Evolutionary conservation across 352 stramenopile genomes (phyloP).

Genomic region (Pythium guiyangense): DNA sequence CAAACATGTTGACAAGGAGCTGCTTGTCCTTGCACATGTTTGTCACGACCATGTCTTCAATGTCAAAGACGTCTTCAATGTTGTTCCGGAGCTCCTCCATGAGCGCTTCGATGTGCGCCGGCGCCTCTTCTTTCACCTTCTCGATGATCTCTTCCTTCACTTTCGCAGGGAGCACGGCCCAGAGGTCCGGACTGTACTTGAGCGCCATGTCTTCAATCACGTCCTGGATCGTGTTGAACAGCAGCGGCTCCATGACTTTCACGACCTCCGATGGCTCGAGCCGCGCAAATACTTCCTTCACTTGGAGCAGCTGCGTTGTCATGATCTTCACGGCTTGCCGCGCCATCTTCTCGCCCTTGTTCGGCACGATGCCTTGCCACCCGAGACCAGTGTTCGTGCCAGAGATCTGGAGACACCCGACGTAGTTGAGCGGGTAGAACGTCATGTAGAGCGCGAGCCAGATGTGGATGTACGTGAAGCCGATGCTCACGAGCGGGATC

Average conservation of each 20-base stretch:
- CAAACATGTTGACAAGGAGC: constrained; percentile 94
- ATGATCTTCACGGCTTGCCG: constrained; percentile 91
- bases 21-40: constrained; percentile 95
- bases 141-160: constrained; percentile 92
- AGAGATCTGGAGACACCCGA: constrained; percentile 85
- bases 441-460: constrained; percentile 97
- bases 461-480: constrained; percentile 95
- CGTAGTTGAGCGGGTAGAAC: constrained; percentile 95
- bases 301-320: constrained; percentile 91
- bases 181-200: constrained; percentile 87
- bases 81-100: constrained; percentile 95
- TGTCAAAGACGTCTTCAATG: constrained; percentile 94
- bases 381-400: constrained; percentile 90
- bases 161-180: constrained; percentile 64
- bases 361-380: constrained; percentile 97
- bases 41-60: constrained; percentile 93
- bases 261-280: constrained; percentile 90
- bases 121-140: constrained; percentile 91
- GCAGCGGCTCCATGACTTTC: constrained; percentile 89
- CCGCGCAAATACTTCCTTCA: constrained; percentile 91
- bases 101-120: constrained; percentile 88
- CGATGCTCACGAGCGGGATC: constrained; percentile 83
- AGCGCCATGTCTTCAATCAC: constrained; percentile 87
- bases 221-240: constrained; percentile 88
- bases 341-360: constrained; percentile 97